Percentiles rank a stretch among this genome's conserved stretches.
These are phyloP conservation scores for Phytophthora cactorum DNA, from an alignment of 352 stramenopile species.

Conservation along the genomic window DNA sequence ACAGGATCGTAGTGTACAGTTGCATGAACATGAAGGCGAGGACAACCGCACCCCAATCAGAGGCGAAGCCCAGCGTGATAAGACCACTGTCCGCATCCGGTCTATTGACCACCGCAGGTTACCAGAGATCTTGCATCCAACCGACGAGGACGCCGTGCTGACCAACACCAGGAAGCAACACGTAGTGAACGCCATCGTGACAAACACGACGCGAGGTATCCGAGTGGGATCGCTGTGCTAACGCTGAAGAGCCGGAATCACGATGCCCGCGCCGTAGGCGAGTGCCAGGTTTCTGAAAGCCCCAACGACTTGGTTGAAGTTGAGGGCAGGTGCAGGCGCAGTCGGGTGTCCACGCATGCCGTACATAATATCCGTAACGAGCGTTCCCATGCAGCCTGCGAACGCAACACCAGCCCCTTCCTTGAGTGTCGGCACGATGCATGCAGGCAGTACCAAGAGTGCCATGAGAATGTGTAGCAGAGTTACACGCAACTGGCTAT, in stretches of 20 bases:
- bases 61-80: slow-evolving; percentile 20
- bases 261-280: too few relatives aligned
- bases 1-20: slow-evolving; percentile 21
- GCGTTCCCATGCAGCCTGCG: slow-evolving; percentile 36
- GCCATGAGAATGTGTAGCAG: slow-evolving; percentile 32
- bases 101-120: slow-evolving; percentile 27
- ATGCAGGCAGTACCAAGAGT: slow-evolving; percentile 32
- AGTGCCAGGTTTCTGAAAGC: too few relatives aligned
- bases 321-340: slow-evolving; percentile 20
- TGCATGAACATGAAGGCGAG: slow-evolving; percentile 29
- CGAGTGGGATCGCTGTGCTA: too few relatives aligned
- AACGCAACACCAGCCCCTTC: slow-evolving; percentile 42
- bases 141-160: slow-evolving; percentile 40
- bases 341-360: slow-evolving; percentile 29
- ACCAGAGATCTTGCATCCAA: slow-evolving; percentile 1
- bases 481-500: too few relatives aligned
- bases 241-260: too few relatives aligned
- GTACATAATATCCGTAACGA: slow-evolving; percentile 38
- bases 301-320: neutral
- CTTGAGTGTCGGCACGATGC: slow-evolving; percentile 29
- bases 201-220: neutral
- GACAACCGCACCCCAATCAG: slow-evolving; percentile 19
- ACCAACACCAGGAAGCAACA: slow-evolving; percentile 40
- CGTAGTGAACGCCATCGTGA: slow-evolving; percentile 51
- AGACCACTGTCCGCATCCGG: slow-evolving; percentile 13